Evolutionary conservation across 805 yeast genomes (phyloP).

Genomic region (Kuraishia floccosa): DNA sequence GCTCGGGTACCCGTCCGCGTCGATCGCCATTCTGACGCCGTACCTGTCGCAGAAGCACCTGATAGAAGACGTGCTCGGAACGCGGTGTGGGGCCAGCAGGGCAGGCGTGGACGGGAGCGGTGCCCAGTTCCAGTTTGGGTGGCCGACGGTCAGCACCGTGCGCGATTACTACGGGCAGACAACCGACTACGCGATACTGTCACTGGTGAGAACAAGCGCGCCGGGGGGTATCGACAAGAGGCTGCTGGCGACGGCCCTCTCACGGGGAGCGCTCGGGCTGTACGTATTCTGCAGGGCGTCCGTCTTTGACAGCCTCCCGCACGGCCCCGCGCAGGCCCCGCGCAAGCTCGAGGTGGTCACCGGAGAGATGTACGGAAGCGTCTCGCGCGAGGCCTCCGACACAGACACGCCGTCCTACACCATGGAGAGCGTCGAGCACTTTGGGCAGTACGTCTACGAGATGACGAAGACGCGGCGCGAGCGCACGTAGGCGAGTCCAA

Average conservation of each 20-base stretch:
- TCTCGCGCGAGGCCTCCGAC: constrained; percentile 4
- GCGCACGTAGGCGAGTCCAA: too few species aligned
- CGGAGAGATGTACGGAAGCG: constrained; percentile 6
- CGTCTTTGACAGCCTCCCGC: not conserved
- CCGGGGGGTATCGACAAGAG: constrained; percentile 11
- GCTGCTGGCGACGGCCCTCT: constrained; percentile 9
- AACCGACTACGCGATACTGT: constrained; percentile 19
- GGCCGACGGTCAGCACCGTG: constrained; percentile 14
- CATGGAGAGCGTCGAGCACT: constrained; percentile 12
- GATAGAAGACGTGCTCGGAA: constrained; percentile 25
- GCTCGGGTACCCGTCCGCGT: constrained; percentile 25
- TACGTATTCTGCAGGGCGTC: constrained; percentile 14
- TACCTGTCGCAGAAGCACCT: constrained; percentile 27
- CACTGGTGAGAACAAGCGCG: constrained; percentile 20
- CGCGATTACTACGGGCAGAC: constrained; percentile 17
- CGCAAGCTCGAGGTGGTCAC: constrained; percentile 7
- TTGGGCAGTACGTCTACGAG: constrained; percentile 12
- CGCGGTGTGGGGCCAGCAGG: constrained; percentile 12
- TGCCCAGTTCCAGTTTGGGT: constrained; percentile 17
- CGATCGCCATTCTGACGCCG: constrained; percentile 28
- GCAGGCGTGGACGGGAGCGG: constrained; percentile 2
- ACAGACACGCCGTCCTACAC: constrained; percentile 4
- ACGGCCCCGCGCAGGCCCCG: not conserved
- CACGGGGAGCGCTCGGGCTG: constrained; percentile 21
- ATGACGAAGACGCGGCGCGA: constrained; percentile 6